Evolutionary conservation across 2,329 filamentous ascomycete species (phyloP), one percentile per base, ranked within the genome.

Genomic region (Xylaria sp.): DNA sequence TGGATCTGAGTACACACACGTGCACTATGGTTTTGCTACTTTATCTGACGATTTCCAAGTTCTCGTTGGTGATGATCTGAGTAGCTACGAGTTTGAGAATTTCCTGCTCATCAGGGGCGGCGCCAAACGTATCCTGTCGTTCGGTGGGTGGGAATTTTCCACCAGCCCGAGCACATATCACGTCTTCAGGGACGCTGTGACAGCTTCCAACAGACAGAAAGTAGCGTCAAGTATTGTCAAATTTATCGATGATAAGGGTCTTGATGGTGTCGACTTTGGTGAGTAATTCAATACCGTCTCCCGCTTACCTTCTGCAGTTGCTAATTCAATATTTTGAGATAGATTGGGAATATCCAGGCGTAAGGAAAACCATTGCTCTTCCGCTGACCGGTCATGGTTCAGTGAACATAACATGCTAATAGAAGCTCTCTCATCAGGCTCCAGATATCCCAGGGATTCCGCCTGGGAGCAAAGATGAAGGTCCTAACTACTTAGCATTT

Each of bases 281-380:
- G 39, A 41, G 39, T 41, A 15, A 12, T 41, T 41, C 28, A 28
- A 28, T 28, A 28, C 28, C 5, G 2, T 28, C 28, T 28, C 3
- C 28, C 28, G 28, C 28, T 28, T 28, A 28, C 28, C 28, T 28
- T 28, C 28, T 28, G 39, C 7, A 41, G 39, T 12, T 41, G 39
- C 39, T 41, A 12, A 41, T 41, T 15, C 39, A 15, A 12, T 41
- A 41, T 41, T 41, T 41, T 41, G 9, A 12, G 39, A 48, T 80
- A 39, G 78, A 81, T 69, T 84, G 81, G 81, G 80, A 80, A 55
- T 44, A 44, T 12, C 41, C 41, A 3, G 13, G 41, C 15, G 41
- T 44, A 44, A 44, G 41, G 13, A 12, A 44, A 69, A 15, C 10
- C 13, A 7, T 18, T 18, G 3, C 25, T 6, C 20, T 23, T 28